A percentile compares a stretch with the other conserved stretches of the same genome.
Evolutionary conservation across 768 basidiomycete genomes (phyloP).

Genomic region (Leccinum subtestaceum): DNA sequence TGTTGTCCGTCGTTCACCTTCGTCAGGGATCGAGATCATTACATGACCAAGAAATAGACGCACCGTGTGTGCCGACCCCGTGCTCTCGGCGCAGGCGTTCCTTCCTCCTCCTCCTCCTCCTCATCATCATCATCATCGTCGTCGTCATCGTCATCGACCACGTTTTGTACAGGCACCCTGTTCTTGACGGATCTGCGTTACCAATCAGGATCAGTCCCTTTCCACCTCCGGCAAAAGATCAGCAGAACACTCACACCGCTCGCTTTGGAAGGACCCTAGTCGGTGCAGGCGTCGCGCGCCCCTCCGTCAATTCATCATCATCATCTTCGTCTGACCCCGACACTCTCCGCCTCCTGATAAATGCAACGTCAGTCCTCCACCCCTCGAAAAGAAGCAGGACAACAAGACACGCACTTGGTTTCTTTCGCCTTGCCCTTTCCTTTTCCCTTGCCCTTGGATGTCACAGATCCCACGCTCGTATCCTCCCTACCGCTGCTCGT

Average conservation of each 20-base stretch:
- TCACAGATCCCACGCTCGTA: constrained; percentile 32
- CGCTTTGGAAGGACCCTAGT: constrained; percentile 55
- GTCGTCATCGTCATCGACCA: constrained; percentile 32
- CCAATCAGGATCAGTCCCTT: not conserved
- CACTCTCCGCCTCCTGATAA: constrained; percentile 51
- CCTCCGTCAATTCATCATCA: constrained; percentile 40
- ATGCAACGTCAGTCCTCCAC: not conserved
- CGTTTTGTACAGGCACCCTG: constrained; percentile 23
- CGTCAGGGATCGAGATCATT: not conserved
- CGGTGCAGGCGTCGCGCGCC: constrained; percentile 33
- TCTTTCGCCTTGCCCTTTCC: constrained; percentile 35
- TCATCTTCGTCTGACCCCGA: constrained; percentile 51
- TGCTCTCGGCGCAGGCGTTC: constrained; percentile 34
- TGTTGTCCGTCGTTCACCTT: not conserved
- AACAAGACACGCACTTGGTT: constrained; percentile 38
- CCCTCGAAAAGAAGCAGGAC: not conserved
- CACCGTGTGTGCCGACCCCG: constrained; percentile 9
- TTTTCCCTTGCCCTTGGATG: constrained; percentile 19
- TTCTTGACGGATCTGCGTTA: constrained; percentile 40
- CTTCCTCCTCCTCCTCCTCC: constrained; percentile 41
- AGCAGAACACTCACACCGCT: constrained; percentile 45
- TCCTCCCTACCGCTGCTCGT: constrained; percentile 40
- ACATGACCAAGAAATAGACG: not conserved
- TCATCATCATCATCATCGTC: constrained; percentile 11
- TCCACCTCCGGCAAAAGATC: not conserved